Evolutionary conservation across 2,329 filamentous ascomycete species (phyloP), one percentile per base, ranked within the genome.

Genomic region (Paraconiothyrium brasiliense): DNA sequence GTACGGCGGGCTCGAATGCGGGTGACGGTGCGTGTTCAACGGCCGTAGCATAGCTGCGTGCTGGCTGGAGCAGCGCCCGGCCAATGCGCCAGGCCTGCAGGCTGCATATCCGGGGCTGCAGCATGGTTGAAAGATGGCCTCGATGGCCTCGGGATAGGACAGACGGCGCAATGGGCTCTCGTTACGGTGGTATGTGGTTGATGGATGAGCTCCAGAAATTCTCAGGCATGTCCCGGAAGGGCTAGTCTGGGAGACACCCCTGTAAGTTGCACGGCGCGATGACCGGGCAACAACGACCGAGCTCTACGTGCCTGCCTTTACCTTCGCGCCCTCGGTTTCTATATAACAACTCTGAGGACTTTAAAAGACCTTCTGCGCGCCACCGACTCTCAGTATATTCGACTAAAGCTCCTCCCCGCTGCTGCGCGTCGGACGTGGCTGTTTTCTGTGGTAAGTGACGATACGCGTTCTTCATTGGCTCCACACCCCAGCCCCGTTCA

Each of bases 101-200:
- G 63, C 85, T 82, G 73, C 86, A 84, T 80, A 90, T 80, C 79
- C 89, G 86, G 67, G 88, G 85, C 78, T 90, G 89, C 65, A 92
- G 80, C 89, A 92, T 92, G 52, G 54, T 74, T 59, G 60, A 48
- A 54, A 57, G 58, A 59, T 58, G 67, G 58, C 63, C 50, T 52
- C 64, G 49, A 60, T 58, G 62, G 67, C 66, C 55, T 48, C 63
- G 48, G 61, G 57, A 61, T 54, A 58, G 65, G 57, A 48, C 50
- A 52, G 61, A 58, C 59, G 65, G 62, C 63, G 65, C 69, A 72
- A 69, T 71, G 68, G 65, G 48, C 54, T 54, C 39, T 39, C 57
- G 54, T 24, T 54, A 39, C 44, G 64, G 64, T 67, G 67, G 67
- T 54, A 62, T 72, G 70, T 62, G 43, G 69, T 67, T 58, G 66